These are phyloP conservation scores for Neurospora sp. DNA, from an alignment of 495 filamentous ascomycete genomes.

Conservation along the genomic window DNA sequence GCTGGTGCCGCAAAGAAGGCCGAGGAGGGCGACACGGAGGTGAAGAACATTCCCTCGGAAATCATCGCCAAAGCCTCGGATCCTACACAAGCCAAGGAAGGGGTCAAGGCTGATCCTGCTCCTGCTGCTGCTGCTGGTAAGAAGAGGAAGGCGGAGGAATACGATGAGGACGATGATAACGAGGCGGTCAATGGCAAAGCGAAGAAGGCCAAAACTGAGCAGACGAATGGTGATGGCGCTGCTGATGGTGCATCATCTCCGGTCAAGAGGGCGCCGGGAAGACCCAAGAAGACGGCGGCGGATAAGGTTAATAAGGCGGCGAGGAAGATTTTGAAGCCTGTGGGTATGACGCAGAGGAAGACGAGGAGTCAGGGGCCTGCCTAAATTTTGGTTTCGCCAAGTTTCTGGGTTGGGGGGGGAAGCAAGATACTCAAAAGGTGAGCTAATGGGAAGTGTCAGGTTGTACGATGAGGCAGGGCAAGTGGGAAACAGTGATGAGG, in stretches of 20 bases:
- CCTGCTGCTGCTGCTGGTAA: conserved; percentile 2
- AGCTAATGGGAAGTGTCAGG: too few species aligned
- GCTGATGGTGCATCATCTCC: not conserved
- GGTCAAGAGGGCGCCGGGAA: not conserved
- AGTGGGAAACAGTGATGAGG: not conserved
- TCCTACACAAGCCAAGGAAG: not conserved
- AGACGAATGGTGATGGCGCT: conserved; percentile 5
- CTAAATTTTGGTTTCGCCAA: conserved; percentile 1
- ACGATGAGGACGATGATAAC: conserved; percentile 10
- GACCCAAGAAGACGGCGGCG: not conserved
- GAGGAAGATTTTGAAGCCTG: conserved; percentile 6
- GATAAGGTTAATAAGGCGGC: not conserved
- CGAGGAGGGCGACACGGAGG: conserved; percentile 9
- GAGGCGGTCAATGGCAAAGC: conserved; percentile 11
- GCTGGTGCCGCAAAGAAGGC: conserved; percentile 1
- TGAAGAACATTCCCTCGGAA: conserved; percentile 6
- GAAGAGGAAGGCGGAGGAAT: conserved; percentile 9
- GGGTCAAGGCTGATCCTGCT: conserved; percentile 5
- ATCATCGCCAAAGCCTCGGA: not conserved
- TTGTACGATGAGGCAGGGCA: not conserved
- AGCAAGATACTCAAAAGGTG: not conserved
- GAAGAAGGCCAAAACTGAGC: conserved; percentile 28
- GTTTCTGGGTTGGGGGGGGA: conserved; percentile 1
- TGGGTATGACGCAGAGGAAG: conserved; percentile 30
- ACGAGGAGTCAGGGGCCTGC: conserved; percentile 37